phyloP scores from a whole-genome alignment of 176 grass and related monocot genomes.

The Oryza brachyantha region DNA sequence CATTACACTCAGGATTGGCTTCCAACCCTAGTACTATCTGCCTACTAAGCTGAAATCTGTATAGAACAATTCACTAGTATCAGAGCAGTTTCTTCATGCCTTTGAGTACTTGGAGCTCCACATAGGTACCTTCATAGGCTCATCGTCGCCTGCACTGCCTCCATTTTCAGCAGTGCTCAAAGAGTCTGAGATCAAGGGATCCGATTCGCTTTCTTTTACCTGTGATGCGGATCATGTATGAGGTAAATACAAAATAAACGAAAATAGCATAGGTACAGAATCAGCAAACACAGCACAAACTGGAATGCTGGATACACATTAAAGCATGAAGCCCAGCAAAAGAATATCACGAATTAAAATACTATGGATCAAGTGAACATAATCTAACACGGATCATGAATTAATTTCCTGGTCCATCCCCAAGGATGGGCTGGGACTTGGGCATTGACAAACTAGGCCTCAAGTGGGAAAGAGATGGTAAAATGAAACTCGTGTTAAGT shows the following conservation, averaged over 20 bases:
- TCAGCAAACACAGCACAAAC: neutral
- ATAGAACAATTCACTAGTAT: slow-evolving; percentile 17
- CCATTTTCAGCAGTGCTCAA: slow-evolving; percentile 60
- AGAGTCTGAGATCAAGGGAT: slow-evolving; percentile 68
- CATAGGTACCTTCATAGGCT: slow-evolving; percentile 63
- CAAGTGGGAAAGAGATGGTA: neutral
- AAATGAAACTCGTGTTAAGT: neutral
- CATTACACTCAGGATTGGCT: slow-evolving; percentile 48
- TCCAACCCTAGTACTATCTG: slow-evolving; percentile 44
- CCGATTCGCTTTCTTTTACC: slow-evolving; percentile 73
- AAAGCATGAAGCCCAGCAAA: neutral
- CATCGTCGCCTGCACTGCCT: slow-evolving; percentile 38
- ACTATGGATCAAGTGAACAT: neutral
- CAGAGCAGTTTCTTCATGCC: slow-evolving; percentile 43
- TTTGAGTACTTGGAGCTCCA: slow-evolving; percentile 71
- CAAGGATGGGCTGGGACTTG: neutral
- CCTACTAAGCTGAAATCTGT: slow-evolving; percentile 46
- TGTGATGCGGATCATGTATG: slow-evolving; percentile 3
- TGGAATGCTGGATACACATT: neutral
- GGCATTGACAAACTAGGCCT: neutral
- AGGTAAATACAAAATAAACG: neutral
- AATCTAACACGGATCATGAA: neutral
- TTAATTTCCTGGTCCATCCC: no score
- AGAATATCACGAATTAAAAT: neutral
- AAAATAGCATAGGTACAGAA: neutral